Percentiles rank a stretch among this genome's conserved stretches.
Evolutionary conservation across 2,329 filamentous ascomycete species (phyloP).

Genomic region (Claviceps sp.): DNA sequence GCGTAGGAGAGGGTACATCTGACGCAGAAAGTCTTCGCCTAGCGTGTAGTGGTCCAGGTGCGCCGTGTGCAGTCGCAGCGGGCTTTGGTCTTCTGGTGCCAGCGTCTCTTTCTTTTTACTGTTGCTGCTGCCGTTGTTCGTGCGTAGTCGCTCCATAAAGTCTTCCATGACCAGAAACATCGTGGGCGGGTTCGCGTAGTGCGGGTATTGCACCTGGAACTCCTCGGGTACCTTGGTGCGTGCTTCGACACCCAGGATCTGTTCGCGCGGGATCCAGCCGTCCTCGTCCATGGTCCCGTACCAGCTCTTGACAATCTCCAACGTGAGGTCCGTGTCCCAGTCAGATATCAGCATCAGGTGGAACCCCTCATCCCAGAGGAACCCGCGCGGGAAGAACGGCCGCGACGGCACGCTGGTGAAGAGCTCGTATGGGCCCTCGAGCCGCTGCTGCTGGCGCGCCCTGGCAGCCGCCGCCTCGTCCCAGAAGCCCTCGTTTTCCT

Average conservation of each 20-base stretch:
- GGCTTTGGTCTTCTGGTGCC: constrained; percentile 22
- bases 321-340: constrained; percentile 80
- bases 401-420: constrained; percentile 86
- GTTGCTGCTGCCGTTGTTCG: constrained; percentile 29
- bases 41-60: constrained; percentile 55
- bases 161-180: constrained; percentile 79
- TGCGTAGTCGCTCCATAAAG: constrained; percentile 66
- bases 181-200: constrained; percentile 94
- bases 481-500: constrained; percentile 93
- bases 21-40: constrained; percentile 56
- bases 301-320: constrained; percentile 89
- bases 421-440: constrained; percentile 75
- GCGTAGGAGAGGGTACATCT: constrained; percentile 75
- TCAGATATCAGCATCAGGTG: constrained; percentile 83
- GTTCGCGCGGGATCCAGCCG: constrained; percentile 93
- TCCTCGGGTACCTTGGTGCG: constrained; percentile 87
- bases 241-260: constrained; percentile 84
- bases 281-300: constrained; percentile 92
- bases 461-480: constrained; percentile 75
- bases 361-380: constrained; percentile 97
- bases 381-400: constrained; percentile 91
- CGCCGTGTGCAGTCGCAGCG: constrained; percentile 38
- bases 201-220: constrained; percentile 91
- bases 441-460: constrained; percentile 48
- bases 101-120: constrained; percentile 28